Evolutionary conservation across 345 rosid genomes (phyloP), one percentile per base, ranked within the genome.

Genomic region (Gossypium stocksii): DNA sequence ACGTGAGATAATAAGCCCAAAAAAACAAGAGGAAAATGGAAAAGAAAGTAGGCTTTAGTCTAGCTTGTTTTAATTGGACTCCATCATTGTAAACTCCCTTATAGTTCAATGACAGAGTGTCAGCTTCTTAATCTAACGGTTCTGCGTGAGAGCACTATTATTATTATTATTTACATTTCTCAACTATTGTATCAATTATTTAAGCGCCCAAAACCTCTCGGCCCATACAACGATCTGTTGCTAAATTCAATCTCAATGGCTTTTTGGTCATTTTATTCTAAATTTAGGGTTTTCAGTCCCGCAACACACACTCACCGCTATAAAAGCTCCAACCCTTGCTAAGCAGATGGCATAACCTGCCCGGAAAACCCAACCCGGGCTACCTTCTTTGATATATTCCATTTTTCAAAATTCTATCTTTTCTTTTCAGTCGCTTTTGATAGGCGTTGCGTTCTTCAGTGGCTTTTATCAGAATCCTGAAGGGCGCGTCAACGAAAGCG

Each of bases 91-190:
- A 0, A 3, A 27, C 29, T 34, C 91, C 90, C 86, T 75, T 89
- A 88, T 91, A 84, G 94, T 91, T 89, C 90, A 91, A 90, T 88
- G 93, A 91, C 87, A 93, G 91, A 90, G 89, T 93, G 90, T 85
- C 88, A 90, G 93, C 87, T 89, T 89, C 85, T 90, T 83, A 88
- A 90, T 88, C 91, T 82, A 89, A 86, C 91, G 84, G 89, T 88
- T 88, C 85, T 88, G 88, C 90, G 81, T 86, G 86, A 76, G 90
- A 91, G 93, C 93, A 89, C 2, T 1, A 3, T 16, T 52, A 0
- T 0, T 0, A 0, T 41, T 34, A 10, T 34, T 0, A 1, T 4
- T 2, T 27, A 2, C 43, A 2, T n/a, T 8, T n/a, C 15, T 0
- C 43, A 61, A 8, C 38, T 1, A 3, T 29, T 3, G 38, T 29